A percentile compares a stretch with the other conserved stretches of the same genome.
Evolutionary conservation across 306 rosid species (phyloP).

Genomic region (Mimosa pudica): DNA sequence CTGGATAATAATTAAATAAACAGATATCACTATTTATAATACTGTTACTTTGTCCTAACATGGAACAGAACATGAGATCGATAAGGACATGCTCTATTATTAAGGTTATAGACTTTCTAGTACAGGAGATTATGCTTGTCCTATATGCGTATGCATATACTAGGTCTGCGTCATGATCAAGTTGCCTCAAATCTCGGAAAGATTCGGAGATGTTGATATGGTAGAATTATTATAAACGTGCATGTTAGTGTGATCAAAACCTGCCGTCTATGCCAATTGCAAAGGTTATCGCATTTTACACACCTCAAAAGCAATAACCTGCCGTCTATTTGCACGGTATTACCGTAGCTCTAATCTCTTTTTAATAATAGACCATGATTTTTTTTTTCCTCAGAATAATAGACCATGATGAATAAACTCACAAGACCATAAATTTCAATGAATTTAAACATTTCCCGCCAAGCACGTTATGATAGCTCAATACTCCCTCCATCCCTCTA

Average conservation of each 20-base stretch:
- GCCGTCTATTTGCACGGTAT: slow-evolving; percentile 6
- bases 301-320: background rate
- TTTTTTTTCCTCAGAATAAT: no score
- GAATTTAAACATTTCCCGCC: background rate
- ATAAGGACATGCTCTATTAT: slow-evolving; percentile 34
- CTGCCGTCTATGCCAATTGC: slow-evolving; percentile 19
- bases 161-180: slow-evolving; percentile 49
- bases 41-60: slow-evolving; percentile 35
- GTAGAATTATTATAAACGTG: slow-evolving; percentile 27
- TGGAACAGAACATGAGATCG: slow-evolving; percentile 22
- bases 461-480: no score
- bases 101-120: slow-evolving; percentile 9
- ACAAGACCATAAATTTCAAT: background rate
- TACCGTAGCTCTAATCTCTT: background rate
- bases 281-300: background rate
- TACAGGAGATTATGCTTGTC: slow-evolving; percentile 49
- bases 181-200: slow-evolving; percentile 63
- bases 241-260: slow-evolving; percentile 35
- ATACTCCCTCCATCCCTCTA: no score
- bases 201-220: slow-evolving; percentile 47
- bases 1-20: slow-evolving; percentile 37
- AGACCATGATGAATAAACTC: background rate
- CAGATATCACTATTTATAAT: slow-evolving; percentile 4
- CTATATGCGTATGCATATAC: slow-evolving; percentile 40
- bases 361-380: slow-evolving; percentile 1